Percentiles rank a stretch among this genome's conserved stretches.
phyloP scores from a whole-genome alignment of 78 protist species.

The Dictyostelium capitatum region DNA sequence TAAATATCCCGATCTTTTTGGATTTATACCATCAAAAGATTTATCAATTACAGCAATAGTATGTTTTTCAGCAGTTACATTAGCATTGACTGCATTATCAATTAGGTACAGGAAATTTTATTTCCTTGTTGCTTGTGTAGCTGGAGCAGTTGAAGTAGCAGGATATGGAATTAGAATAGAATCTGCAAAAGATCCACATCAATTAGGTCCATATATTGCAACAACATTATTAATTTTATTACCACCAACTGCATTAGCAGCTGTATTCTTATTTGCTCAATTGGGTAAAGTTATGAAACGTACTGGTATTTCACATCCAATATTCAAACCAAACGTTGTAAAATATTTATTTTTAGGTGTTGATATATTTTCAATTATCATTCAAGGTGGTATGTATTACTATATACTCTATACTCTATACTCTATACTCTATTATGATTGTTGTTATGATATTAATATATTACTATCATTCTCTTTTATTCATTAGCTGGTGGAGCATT shows the following conservation, averaged over 20 bases:
- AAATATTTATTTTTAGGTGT: conserved; percentile 40
- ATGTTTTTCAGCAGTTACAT: background rate
- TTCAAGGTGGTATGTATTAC: conserved; percentile 6
- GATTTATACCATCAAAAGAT: background rate
- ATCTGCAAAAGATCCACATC: background rate
- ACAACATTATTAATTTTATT: conserved; percentile 45
- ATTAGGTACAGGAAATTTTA: conserved; percentile 4
- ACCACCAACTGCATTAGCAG: conserved; percentile 48
- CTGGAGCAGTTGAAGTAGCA: background rate
- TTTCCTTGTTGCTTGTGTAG: conserved; percentile 8
- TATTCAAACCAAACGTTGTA: conserved; percentile 34
- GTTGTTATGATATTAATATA: background rate
- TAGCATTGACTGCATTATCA: background rate
- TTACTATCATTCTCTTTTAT: background rate
- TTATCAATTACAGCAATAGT: conserved; percentile 12
- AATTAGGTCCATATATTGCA: conserved; percentile 27
- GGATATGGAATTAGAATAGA: conserved; percentile 3
- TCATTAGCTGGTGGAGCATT: conserved; percentile 54
- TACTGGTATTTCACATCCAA: conserved; percentile 33
- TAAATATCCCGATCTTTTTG: conserved; percentile 29
- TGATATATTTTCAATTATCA: conserved; percentile 30
- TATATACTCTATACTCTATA: no score
- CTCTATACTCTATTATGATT: background rate
- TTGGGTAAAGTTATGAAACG: conserved; percentile 17
- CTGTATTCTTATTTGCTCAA: conserved; percentile 26